These are phyloP conservation scores for Amorphotheca resinae DNA, from an alignment of 495 filamentous ascomycete genomes.

Conservation along the genomic window DNA sequence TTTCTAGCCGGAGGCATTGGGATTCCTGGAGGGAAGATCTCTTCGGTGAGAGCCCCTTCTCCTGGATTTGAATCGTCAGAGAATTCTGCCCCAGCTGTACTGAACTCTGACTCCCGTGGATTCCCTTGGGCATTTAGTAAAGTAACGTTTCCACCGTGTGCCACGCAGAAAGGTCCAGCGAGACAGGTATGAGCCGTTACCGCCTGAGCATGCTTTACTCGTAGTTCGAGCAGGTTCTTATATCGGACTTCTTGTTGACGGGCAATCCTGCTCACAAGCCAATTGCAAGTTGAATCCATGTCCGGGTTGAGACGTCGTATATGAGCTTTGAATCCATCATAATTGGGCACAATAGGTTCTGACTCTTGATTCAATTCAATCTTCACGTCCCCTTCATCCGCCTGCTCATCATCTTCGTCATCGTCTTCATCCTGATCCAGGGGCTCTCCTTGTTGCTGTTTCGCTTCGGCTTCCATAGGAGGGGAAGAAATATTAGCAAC, in stretches of 20 bases:
- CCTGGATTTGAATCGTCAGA: slow-evolving; percentile 46
- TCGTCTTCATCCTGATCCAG: slow-evolving; percentile 32
- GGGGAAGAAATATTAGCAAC: slow-evolving; percentile 36
- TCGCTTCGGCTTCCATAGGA: slow-evolving; percentile 14
- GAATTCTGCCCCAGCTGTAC: slow-evolving; percentile 29
- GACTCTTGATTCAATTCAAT: slow-evolving; percentile 31
- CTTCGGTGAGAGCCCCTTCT: slow-evolving; percentile 54
- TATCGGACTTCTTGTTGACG: slow-evolving; percentile 70
- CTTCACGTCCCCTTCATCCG: slow-evolving; percentile 37
- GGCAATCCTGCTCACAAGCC: slow-evolving; percentile 71
- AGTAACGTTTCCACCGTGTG: slow-evolving; percentile 43
- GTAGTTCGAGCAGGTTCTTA: slow-evolving; percentile 60
- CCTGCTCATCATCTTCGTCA: slow-evolving; percentile 41
- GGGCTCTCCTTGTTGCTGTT: slow-evolving; percentile 12
- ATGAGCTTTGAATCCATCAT: slow-evolving; percentile 67
- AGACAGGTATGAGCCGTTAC: slow-evolving; percentile 43
- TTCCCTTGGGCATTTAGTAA: slow-evolving; percentile 29
- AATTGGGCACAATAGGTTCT: slow-evolving; percentile 53
- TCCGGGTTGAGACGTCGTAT: slow-evolving; percentile 57
- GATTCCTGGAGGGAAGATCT: slow-evolving; percentile 65
- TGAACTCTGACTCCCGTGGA: slow-evolving; percentile 18
- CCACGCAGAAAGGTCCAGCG: slow-evolving; percentile 48
- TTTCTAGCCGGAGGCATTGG: slow-evolving; percentile 67
- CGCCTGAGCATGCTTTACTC: slow-evolving; percentile 54
- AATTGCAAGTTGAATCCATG: slow-evolving; percentile 31